phyloP scores from a whole-genome alignment of 352 stramenopile genomes.

The Pythium brachiatum region DNA sequence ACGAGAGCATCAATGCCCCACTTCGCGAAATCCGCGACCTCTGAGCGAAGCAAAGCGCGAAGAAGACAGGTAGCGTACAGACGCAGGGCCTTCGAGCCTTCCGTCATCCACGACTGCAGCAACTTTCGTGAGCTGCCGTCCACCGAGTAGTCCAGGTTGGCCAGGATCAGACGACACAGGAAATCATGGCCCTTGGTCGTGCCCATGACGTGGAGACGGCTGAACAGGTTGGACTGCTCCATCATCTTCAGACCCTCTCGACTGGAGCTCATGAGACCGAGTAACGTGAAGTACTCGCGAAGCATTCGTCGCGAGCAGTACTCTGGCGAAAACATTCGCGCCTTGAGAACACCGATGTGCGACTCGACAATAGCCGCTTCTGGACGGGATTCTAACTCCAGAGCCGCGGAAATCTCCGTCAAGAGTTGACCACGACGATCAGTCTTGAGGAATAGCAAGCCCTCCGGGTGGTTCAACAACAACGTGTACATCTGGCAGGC shows the following conservation, averaged over 20 bases:
- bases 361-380: slow-evolving; percentile 88
- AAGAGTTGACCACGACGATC: slow-evolving; percentile 80
- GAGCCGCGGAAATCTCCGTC: slow-evolving; percentile 80
- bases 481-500: slow-evolving; percentile 90
- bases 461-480: slow-evolving; percentile 84
- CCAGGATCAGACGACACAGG: slow-evolving; percentile 83
- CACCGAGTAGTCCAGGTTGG: slow-evolving; percentile 87
- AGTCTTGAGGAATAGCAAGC: slow-evolving; percentile 85
- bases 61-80: slow-evolving; percentile 85
- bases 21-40: slow-evolving; percentile 87
- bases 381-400: slow-evolving; percentile 80
- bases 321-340: slow-evolving; percentile 86
- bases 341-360: slow-evolving; percentile 84
- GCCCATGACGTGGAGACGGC: slow-evolving; percentile 83
- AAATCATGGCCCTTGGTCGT: slow-evolving; percentile 88
- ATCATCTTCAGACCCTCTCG: slow-evolving; percentile 90
- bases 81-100: slow-evolving; percentile 79
- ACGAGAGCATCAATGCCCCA: slow-evolving; percentile 87
- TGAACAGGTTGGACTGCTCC: slow-evolving; percentile 89
- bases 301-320: slow-evolving; percentile 85
- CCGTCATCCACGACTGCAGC: slow-evolving; percentile 86
- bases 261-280: slow-evolving; percentile 88
- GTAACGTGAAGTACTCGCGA: slow-evolving; percentile 87
- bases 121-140: slow-evolving; percentile 85
- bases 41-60: slow-evolving; percentile 72